Evolutionary conservation across 768 basidiomycete genomes (phyloP), one percentile per base, ranked within the genome.

Genomic region (Psilocybe subaeruginosa): DNA sequence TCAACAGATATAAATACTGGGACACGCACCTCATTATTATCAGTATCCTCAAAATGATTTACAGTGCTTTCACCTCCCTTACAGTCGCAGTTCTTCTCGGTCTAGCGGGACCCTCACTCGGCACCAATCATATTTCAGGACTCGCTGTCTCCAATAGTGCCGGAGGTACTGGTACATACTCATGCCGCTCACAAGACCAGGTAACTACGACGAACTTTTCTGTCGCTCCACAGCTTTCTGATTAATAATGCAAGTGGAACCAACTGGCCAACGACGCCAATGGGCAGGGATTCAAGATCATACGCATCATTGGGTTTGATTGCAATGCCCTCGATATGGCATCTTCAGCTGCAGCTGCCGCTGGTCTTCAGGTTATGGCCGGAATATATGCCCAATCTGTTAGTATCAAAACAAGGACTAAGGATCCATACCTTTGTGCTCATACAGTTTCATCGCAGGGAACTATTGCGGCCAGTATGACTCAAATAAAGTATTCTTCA

Each of bases 221-320:
- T 4, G 19, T n/a, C 6, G 16, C n/a, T 30, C 27, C 31, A 37
- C 17, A 29, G 1, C 8, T 0, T 1, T 16, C 45, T 39, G n/a
- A 43, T 12, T 12, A 12, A 12, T 43, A 5, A 12, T 47, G 19
- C 47, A n/a, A 79, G 77, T 78, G 77, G 77, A 78, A 76, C 55
- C 47, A 65, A 8, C 46, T 78, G 9, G 77, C 76, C 8, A 69
- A 58, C 11, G 67, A 73, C 31, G 76, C 76, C 4, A 71, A 64
- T 56, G 58, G 56, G 19, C 58, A 70, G 33, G 77, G 76, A 4
- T 78, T 78, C 67, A 63, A 56, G 7, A 66, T 76, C 8, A 73
- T 78, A 60, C 74, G 76, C 33, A 75, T 80, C 46, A 54, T 70
- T 3, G 77, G 75, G 14, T 77, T 80, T 56, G 77, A 80, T 49